phyloP scores from a whole-genome alignment of 805 yeast genomes.

The Nematodospora valgi region DNA sequence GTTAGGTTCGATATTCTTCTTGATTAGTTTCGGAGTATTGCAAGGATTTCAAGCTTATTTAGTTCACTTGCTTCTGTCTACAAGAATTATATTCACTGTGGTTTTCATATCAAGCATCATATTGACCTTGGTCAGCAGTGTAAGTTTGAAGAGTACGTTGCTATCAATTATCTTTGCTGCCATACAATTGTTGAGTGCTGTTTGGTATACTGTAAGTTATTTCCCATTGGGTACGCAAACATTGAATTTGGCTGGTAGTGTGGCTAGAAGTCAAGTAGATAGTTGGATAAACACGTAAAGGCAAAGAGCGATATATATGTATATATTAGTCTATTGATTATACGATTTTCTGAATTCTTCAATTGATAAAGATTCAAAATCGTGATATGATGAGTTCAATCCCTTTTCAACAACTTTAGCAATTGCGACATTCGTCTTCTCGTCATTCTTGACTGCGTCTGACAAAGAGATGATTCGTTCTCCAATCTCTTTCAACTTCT shows the following conservation, averaged over 20 bases:
- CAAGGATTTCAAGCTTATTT: constrained; percentile 41
- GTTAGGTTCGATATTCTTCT: constrained; percentile 42
- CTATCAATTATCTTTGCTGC: constrained; percentile 40
- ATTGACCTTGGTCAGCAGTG: constrained; percentile 36
- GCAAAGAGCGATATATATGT: constrained; percentile 3
- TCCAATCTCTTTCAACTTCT: constrained; percentile 19
- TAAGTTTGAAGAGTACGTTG: constrained; percentile 34
- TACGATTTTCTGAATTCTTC: constrained; percentile 14
- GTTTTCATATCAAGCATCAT: constrained; percentile 37
- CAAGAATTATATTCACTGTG: constrained; percentile 36
- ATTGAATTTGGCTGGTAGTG: constrained; percentile 37
- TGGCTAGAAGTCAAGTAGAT: constrained; percentile 43
- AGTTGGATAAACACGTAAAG: constrained; percentile 35
- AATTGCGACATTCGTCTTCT: constrained; percentile 42
- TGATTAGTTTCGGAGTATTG: constrained; percentile 44
- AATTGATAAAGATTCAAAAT: constrained; percentile 17
- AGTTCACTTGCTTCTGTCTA: constrained; percentile 40
- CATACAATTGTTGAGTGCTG: constrained; percentile 37
- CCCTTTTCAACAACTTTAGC: constrained; percentile 40
- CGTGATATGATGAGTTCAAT: constrained; percentile 31
- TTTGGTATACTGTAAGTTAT: constrained; percentile 46
- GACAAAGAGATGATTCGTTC: constrained; percentile 31
- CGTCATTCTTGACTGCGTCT: constrained; percentile 30
- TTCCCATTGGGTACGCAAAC: constrained; percentile 48
- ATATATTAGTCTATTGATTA: constrained; percentile 9